Conservation (phyloP, 192 early-diverging fungal genomes). For the Linnemannia zychae region DNA sequence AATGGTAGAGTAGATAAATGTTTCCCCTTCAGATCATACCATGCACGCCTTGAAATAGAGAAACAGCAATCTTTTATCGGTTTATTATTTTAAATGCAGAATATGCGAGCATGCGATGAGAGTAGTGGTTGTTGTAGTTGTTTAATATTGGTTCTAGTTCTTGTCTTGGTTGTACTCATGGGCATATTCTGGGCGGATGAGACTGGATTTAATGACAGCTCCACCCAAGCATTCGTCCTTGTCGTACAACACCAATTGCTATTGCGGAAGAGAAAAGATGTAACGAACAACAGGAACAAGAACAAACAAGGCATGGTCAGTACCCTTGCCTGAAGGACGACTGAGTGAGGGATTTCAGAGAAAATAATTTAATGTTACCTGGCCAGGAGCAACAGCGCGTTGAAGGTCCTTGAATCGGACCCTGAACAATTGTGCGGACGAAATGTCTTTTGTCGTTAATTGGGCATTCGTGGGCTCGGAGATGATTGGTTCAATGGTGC, state of each 20-base stretch:
- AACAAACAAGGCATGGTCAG: too few species aligned
- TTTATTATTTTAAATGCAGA: too few species aligned
- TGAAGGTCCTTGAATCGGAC: slow-evolving; percentile 69
- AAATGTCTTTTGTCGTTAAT: not conserved
- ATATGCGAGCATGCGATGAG: too few species aligned
- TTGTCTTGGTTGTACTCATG: not conserved
- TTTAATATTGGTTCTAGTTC: too few species aligned
- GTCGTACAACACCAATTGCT: slow-evolving; percentile 71
- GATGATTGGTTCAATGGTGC: slow-evolving; percentile 36
- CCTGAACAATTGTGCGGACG: slow-evolving; percentile 27
- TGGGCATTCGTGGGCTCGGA: not conserved
- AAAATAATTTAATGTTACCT: slow-evolving; percentile 54
- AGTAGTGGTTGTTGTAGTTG: too few species aligned
- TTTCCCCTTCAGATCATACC: too few species aligned
- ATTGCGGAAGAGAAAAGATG: not conserved
- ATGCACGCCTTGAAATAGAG: too few species aligned
- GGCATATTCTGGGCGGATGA: slow-evolving; percentile 12
- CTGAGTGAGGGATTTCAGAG: too few species aligned
- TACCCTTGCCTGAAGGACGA: too few species aligned
- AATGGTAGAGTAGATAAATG: not conserved
- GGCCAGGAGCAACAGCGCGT: slow-evolving; percentile 73
- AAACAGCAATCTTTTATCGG: too few species aligned
- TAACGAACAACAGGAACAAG: not conserved
- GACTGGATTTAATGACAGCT: slow-evolving; percentile 59
- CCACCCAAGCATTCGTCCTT: slow-evolving; percentile 77